Evolutionary conservation across 73 alveolate genomes (phyloP), one percentile per base, ranked within the genome.

Genomic region (Stentor roeselii): DNA sequence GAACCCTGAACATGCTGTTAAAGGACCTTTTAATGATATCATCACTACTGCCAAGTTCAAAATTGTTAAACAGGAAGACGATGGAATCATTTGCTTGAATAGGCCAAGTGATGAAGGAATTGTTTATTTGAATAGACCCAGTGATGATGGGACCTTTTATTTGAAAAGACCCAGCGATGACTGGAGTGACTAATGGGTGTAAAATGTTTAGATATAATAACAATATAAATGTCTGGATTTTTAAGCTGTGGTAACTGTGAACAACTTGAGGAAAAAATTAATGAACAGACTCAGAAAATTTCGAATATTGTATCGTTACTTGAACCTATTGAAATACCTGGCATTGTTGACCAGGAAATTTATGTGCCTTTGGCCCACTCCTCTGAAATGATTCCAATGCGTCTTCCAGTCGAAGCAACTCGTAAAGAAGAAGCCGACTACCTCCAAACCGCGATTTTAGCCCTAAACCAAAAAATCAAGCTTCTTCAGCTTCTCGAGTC

Each of bases 381-480:
- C 27, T 21, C 15, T 21, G 80, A 67, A 67, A 1, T 2, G 42
- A 67, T 67, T 32, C 80, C 80, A 21, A 32, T 67, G 37, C 21
- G 37, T 1, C 80, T 67, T 2, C 80, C 80, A 21, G 37, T 21
- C 1, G 80, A 67, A 32, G 41, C 80, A 14, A 67, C 80, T 27
- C 21, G 41, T 1, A 67, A 32, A 67, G 80, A 67, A 67, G 80
- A 67, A 40, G n/a, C 80, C 34, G 80, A 67, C 42, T 67, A 67
- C 41, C 41, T 67, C 41, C n/a, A 67, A 67, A 30, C 41, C 14
- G 1, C 80, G 34, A 67, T 67, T 21, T 67, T 67, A 21, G 80
- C 80, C 34, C 34, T 67, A 67, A 67, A 67, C 34, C 80, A 67
- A 67, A 67, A 67, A 40, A 21, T 67, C 34, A 67, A 67, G 37